Base-by-base conservation (phyloP, 208 protist species). In the Trypanosoma melophagium region DNA sequence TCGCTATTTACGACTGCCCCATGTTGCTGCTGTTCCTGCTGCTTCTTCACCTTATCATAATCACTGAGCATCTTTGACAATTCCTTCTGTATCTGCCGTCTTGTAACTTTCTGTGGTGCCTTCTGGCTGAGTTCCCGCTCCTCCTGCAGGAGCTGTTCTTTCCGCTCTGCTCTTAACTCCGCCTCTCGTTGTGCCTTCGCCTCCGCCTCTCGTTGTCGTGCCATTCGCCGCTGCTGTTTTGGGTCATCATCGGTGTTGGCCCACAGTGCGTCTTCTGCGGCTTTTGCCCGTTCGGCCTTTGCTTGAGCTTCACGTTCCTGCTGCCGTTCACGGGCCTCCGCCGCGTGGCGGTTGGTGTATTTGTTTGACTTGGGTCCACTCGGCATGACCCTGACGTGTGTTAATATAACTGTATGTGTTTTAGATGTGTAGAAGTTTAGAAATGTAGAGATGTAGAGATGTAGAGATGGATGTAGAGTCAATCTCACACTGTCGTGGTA, bases 331-430 rank as follows among this genome's bases (percentile, higher is more conserved):
- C 81, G 79, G 40, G 89, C 88, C 78, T 94, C 91, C 74, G 74
- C 83, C 22, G 81, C 84, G 79, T 96, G 91, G 64, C 89, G 88
- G 61, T 96, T 94, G 56, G 75, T 78, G 71, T 68, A 95, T 71
- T 96, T 94, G 71, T 88, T 91, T 10, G 74, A 81, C 72, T 93
- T 93, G 21, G 87, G 80, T 40, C 86, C 89, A 52, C 89, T 95
- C n/a, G 89, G 89, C 89, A 95, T 95, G 47, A 41, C 44, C n/a
- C 7, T 0, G 10, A 40, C 25, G 13, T 22, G 8, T 35, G 31
- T 41, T 35, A 35, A 35, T 1, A 35, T 35, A 35, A 35, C 28
- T 35, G 28, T 35, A 5, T 35, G 28, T 35, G n/a, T n/a, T n/a
- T n/a, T 35, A 35, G 28, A 35, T 35, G 3, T 35, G 28, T 35